phyloP scores from a whole-genome alignment of 2,329 filamentous ascomycete species.

The Ophiostoma ips region DNA sequence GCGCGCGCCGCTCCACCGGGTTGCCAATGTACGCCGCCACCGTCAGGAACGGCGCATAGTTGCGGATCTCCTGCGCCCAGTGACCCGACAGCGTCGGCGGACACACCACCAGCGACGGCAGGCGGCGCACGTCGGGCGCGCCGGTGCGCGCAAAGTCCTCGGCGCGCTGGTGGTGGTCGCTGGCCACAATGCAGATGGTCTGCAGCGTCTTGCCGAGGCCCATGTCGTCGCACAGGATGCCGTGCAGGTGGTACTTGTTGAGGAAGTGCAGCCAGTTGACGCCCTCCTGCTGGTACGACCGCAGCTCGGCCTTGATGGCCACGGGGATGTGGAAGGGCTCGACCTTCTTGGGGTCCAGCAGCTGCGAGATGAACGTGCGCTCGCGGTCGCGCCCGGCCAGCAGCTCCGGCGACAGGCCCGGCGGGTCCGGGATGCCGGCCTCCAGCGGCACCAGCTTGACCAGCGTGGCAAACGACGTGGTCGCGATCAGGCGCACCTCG shows the following conservation, averaged over 20 bases:
- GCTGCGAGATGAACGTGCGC: slow-evolving; percentile 89
- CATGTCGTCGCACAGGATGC: slow-evolving; percentile 98
- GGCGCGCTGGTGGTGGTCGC: slow-evolving; percentile 85
- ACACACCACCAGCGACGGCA: slow-evolving; percentile 90
- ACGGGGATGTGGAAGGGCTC: slow-evolving; percentile 89
- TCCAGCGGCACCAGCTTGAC: slow-evolving; percentile 96
- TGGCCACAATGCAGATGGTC: slow-evolving; percentile 94
- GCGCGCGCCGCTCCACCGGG: slow-evolving; percentile 60
- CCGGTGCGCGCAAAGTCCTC: slow-evolving; percentile 79
- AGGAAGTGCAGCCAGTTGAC: slow-evolving; percentile 98
- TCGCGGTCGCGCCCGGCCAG: slow-evolving; percentile 85
- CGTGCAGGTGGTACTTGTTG: slow-evolving; percentile 94
- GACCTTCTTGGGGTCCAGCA: slow-evolving; percentile 93
- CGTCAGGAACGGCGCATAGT: slow-evolving; percentile 86
- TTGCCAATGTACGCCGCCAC: slow-evolving; percentile 86
- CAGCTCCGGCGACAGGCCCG: slow-evolving; percentile 76
- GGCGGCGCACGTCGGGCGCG: slow-evolving; percentile 58
- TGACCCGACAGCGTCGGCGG: slow-evolving; percentile 93
- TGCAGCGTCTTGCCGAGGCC: slow-evolving; percentile 95
- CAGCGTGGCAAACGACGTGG: slow-evolving; percentile 89
- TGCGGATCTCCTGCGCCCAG: slow-evolving; percentile 95
- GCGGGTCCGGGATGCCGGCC: slow-evolving; percentile 92
- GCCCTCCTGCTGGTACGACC: slow-evolving; percentile 95
- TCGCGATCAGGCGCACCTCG: slow-evolving; percentile 84
- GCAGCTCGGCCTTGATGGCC: slow-evolving; percentile 88